Conservation (phyloP, 2,329 filamentous ascomycete species). For the Calycina marina region DNA sequence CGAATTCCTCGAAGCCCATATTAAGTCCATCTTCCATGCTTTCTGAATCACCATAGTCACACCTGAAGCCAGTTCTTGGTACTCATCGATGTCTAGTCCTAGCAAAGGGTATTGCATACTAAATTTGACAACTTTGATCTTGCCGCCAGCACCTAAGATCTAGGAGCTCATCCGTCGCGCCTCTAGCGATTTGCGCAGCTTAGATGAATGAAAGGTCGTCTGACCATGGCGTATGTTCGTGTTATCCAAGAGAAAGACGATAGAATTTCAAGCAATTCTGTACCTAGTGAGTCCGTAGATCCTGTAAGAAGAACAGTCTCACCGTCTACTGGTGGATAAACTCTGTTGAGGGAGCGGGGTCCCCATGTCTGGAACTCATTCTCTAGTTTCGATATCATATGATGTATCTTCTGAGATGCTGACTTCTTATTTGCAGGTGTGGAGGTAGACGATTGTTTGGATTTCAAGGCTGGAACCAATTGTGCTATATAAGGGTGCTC, state of each 20-base stretch:
- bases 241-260: conserved; percentile 8
- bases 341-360: conserved; percentile 1
- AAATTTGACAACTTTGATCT: conserved; percentile 17
- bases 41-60: conserved; percentile 19
- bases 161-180: conserved; percentile 9
- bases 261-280: conserved; percentile 12
- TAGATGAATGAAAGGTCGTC: conserved; percentile 10
- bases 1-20: conserved; percentile 18
- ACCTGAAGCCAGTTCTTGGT: conserved; percentile 10
- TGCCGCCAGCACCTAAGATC: conserved; percentile 12
- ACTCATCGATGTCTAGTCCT: conserved; percentile 15
- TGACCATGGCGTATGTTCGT: conserved; percentile 17
- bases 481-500: conserved; percentile 18
- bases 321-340: conserved; percentile 6
- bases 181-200: conserved; percentile 7
- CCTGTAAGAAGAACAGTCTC: conserved; percentile 17
- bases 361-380: conserved; percentile 15
- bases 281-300: conserved; percentile 17
- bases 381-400: conserved; percentile 15
- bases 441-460: not conserved
- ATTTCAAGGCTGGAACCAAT: conserved; percentile 9
- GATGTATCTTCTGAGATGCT: conserved; percentile 9
- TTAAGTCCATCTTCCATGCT: conserved; percentile 23
- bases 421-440: not conserved
- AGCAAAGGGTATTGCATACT: conserved; percentile 19